A percentile compares a stretch with the other conserved stretches of the same genome.
Evolutionary conservation across 306 rosid species (phyloP).

Genomic region (Acacia crassicarpa): DNA sequence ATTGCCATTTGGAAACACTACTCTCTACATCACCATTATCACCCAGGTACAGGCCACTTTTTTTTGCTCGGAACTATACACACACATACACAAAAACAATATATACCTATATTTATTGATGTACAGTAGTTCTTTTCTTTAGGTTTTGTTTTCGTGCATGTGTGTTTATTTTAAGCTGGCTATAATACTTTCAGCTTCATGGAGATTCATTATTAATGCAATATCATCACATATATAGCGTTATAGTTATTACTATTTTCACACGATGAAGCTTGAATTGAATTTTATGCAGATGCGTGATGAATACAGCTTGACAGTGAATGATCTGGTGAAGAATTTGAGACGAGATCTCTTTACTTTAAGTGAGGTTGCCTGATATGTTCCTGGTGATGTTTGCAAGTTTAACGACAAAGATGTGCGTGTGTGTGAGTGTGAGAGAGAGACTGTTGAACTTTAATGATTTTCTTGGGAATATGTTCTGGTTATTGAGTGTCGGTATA

Average conservation of each 20-base stretch:
- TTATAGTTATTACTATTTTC: too few species aligned
- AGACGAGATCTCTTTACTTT: neutral
- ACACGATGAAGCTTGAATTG: neutral
- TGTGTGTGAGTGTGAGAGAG: too few species aligned
- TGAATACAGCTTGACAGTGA: neutral
- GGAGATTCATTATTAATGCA: neutral
- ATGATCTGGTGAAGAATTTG: neutral
- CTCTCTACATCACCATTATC: slow-evolving; percentile 24
- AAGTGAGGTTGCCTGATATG: neutral
- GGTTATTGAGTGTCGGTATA: too few species aligned
- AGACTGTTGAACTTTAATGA: too few species aligned
- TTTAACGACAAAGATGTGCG: too few species aligned
- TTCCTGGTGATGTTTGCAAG: too few species aligned
- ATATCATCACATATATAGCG: neutral
- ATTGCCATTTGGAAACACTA: slow-evolving; percentile 13
- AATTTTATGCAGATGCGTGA: neutral
- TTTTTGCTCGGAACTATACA: too few species aligned
- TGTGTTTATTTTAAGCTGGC: neutral
- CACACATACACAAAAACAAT: too few species aligned
- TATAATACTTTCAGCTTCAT: neutral
- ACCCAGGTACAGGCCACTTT: slow-evolving; percentile 9
- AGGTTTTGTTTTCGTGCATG: neutral
- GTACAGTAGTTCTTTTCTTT: too few species aligned
- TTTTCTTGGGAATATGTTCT: too few species aligned
- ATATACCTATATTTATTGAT: too few species aligned